Evolutionary conservation across 192 early-diverging fungal genomes (phyloP).

Genomic region (Backusella macrospora): DNA sequence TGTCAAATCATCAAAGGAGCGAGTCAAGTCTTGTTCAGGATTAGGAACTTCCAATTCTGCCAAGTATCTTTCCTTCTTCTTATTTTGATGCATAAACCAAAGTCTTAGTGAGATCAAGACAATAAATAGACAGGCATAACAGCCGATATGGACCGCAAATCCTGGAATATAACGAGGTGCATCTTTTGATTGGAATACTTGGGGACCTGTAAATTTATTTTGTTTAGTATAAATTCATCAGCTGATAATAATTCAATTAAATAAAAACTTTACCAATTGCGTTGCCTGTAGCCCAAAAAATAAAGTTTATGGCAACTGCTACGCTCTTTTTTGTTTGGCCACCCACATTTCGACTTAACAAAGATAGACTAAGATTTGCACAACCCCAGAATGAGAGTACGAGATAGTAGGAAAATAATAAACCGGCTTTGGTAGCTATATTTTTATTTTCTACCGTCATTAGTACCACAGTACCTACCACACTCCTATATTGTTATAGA

Average conservation of each 20-base stretch:
- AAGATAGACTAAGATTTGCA: constrained; percentile 22
- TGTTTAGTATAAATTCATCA: neutral
- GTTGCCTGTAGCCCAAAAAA: constrained; percentile 29
- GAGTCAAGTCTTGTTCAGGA: constrained; percentile 14
- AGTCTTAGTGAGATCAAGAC: constrained; percentile 1
- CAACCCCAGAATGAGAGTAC: constrained; percentile 29
- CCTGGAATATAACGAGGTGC: constrained; percentile 26
- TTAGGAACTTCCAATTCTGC: neutral
- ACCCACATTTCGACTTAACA: constrained; percentile 30
- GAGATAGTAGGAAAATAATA: constrained; percentile 24
- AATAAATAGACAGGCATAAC: constrained; percentile 17
- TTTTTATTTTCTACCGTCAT: constrained; percentile 26
- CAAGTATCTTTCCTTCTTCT: neutral
- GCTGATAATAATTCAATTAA: no score
- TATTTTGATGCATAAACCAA: neutral
- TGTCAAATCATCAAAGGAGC: constrained; percentile 30
- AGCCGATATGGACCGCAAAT: constrained; percentile 25
- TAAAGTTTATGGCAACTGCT: constrained; percentile 25
- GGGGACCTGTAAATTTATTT: neutral
- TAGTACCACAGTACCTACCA: constrained; percentile 25
- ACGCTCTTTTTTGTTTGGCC: constrained; percentile 28
- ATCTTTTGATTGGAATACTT: constrained; percentile 7
- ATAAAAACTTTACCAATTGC: constrained; percentile 28
- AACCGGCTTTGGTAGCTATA: constrained; percentile 21
- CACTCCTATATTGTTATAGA: constrained; percentile 8